These are phyloP conservation scores for Xylaria sp. DNA, from an alignment of 2,329 filamentous ascomycete species.

Conservation along the genomic window DNA sequence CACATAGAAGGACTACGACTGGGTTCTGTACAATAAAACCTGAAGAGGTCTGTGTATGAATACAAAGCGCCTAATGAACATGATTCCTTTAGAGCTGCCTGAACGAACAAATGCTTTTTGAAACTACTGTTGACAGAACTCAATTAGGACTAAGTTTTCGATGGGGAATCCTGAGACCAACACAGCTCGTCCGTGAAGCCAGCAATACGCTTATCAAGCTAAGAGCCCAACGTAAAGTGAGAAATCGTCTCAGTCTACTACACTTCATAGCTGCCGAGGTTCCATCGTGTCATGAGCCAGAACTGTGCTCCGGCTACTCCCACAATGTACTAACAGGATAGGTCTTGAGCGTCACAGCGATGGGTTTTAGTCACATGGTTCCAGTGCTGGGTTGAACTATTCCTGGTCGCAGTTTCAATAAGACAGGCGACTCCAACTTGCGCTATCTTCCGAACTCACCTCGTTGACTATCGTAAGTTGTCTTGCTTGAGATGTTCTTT, in stretches of 20 bases:
- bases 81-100: background rate
- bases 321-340: background rate
- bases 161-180: background rate
- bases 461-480: too few species aligned
- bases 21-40: constrained; percentile 31
- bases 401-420: background rate
- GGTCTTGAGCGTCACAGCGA: background rate
- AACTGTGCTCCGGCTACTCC: background rate
- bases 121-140: background rate
- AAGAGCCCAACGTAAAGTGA: background rate
- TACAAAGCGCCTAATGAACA: constrained; percentile 31
- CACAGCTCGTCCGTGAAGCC: background rate
- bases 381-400: background rate
- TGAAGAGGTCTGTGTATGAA: constrained; percentile 40
- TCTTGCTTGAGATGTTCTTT: too few species aligned
- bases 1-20: constrained; percentile 15
- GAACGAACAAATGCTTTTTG: background rate
- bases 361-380: background rate
- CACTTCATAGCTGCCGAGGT: background rate
- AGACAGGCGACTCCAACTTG: background rate
- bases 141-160: background rate
- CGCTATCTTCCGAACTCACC: too few species aligned
- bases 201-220: background rate
- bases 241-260: background rate
- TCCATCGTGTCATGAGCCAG: background rate